Conservation (phyloP, 2,329 filamentous ascomycete genomes). For the Hirsutella rhossiliensis region DNA sequence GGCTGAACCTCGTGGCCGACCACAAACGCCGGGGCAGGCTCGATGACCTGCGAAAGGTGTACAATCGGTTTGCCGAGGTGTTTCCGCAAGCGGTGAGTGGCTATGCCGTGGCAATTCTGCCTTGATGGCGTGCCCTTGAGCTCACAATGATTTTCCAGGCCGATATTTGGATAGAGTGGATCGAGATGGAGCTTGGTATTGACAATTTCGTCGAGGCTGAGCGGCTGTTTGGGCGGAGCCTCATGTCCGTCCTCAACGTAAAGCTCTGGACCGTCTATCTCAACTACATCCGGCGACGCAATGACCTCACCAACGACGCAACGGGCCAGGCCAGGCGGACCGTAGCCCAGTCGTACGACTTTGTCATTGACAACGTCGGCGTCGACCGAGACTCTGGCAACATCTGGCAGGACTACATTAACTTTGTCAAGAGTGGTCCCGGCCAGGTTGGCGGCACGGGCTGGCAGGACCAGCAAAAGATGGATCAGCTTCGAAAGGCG, state of each 20-base stretch:
- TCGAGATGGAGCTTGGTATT: slow-evolving; percentile 78
- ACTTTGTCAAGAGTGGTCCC: slow-evolving; percentile 81
- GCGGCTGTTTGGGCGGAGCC: slow-evolving; percentile 67
- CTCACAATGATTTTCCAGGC: slow-evolving; percentile 42
- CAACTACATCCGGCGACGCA: slow-evolving; percentile 85
- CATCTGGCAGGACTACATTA: slow-evolving; percentile 91
- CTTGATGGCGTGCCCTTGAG: not conserved
- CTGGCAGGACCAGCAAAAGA: slow-evolving; percentile 98
- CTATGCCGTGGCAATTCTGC: slow-evolving; percentile 2
- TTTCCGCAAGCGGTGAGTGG: slow-evolving; percentile 83
- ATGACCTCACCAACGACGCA: slow-evolving; percentile 70
- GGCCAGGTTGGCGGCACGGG: slow-evolving; percentile 72
- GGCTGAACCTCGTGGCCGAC: slow-evolving; percentile 77
- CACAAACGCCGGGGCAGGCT: slow-evolving; percentile 71
- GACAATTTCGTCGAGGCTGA: slow-evolving; percentile 76
- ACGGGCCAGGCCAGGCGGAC: slow-evolving; percentile 65
- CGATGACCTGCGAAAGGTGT: slow-evolving; percentile 68
- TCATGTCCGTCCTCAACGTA: slow-evolving; percentile 70
- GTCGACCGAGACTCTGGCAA: slow-evolving; percentile 81
- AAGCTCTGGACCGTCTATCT: slow-evolving; percentile 88
- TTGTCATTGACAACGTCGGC: slow-evolving; percentile 80
- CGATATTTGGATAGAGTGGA: slow-evolving; percentile 81
- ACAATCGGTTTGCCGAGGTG: slow-evolving; percentile 74
- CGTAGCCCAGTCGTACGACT: slow-evolving; percentile 80
- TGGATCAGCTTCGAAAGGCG: slow-evolving; percentile 82